phyloP scores from a whole-genome alignment of 345 rosid species.

The Rhizophora apiculata region DNA sequence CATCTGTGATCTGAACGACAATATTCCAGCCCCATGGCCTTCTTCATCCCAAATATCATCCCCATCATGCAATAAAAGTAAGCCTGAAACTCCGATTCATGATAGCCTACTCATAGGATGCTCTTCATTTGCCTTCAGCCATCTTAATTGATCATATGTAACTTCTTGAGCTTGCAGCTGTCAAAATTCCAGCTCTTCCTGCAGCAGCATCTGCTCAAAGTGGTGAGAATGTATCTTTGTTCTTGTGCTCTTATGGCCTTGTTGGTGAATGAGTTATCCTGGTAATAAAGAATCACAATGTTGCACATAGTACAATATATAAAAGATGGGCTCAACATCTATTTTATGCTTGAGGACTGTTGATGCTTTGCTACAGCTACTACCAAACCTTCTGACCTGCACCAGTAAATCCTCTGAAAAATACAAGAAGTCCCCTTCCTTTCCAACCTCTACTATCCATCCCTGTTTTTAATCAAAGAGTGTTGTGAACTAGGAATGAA shows the following conservation, averaged over 20 bases:
- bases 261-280: not conserved
- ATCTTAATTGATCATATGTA: not conserved
- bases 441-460: not conserved
- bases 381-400: not conserved
- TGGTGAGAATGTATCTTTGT: constrained; percentile 38
- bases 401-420: too few relatives aligned
- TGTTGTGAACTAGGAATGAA: not conserved
- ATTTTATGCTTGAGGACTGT: not conserved
- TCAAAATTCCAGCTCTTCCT: constrained; percentile 88
- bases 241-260: not conserved
- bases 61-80: constrained; percentile 78
- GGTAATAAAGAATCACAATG: not conserved
- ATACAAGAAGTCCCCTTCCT: not conserved
- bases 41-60: constrained; percentile 50
- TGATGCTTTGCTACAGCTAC: too few relatives aligned
- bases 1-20: constrained; percentile 94
- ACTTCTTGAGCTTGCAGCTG: constrained; percentile 43
- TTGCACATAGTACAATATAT: not conserved
- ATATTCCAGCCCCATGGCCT: constrained; percentile 95
- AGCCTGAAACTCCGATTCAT: constrained; percentile 19
- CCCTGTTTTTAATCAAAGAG: not conserved
- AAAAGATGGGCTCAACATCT: not conserved
- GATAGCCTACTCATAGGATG: not conserved
- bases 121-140: not conserved
- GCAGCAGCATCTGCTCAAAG: constrained; percentile 81